These are phyloP conservation scores for Erythrophleum ivorense DNA, from an alignment of 331 rosid genomes.

Conservation along the genomic window DNA sequence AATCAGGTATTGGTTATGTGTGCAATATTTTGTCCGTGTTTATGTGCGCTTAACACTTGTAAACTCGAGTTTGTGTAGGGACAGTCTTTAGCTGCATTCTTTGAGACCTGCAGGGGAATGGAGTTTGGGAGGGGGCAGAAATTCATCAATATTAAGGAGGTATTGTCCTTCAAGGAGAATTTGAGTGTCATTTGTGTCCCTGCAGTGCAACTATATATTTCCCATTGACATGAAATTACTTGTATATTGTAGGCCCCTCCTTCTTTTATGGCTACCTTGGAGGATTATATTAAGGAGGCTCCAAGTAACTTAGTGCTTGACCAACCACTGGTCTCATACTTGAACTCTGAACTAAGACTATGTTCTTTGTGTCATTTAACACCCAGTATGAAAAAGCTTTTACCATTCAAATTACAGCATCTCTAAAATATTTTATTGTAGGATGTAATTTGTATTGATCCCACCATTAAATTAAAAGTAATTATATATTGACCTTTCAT, in stretches of 20 bases:
- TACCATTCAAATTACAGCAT: neutral
- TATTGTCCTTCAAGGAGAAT: constrained; percentile 31
- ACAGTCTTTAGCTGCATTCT: constrained; percentile 72
- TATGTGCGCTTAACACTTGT: neutral
- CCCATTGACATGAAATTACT: neutral
- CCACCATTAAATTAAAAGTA: too few relatives aligned
- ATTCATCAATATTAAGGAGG: constrained; percentile 80
- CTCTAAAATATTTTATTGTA: too few relatives aligned
- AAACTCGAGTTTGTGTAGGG: constrained; percentile 50
- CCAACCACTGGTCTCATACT: constrained; percentile 33
- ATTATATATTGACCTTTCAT: too few relatives aligned
- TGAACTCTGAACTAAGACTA: constrained; percentile 17
- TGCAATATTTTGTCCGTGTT: neutral
- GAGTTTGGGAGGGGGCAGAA: constrained; percentile 82
- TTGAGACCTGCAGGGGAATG: constrained; percentile 70
- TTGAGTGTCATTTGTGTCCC: constrained; percentile 4
- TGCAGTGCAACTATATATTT: neutral
- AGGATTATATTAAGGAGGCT: constrained; percentile 86
- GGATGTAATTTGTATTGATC: too few relatives aligned
- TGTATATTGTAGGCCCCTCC: constrained; percentile 71
- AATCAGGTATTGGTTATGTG: constrained; percentile 63
- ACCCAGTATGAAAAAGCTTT: neutral
- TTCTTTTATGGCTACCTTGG: constrained; percentile 81
- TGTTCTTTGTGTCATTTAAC: neutral
- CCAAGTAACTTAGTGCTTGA: constrained; percentile 51